A percentile compares a stretch with the other conserved stretches of the same genome.
Evolutionary conservation across 2,329 filamentous ascomycete genomes (phyloP).

Genomic region (Ambrosiella beaveri): DNA sequence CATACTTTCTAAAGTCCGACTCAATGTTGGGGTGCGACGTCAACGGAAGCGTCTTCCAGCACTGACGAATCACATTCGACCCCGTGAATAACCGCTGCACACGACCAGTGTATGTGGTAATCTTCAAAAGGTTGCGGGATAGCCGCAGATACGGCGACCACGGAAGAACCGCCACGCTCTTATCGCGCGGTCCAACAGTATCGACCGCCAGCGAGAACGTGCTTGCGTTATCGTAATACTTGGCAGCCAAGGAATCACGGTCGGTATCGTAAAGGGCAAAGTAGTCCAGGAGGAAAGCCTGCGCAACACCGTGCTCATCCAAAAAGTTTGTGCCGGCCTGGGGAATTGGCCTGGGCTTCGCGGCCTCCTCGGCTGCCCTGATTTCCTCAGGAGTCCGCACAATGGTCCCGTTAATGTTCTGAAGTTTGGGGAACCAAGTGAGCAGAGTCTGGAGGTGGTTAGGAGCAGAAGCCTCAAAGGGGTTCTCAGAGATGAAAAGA

Average conservation of each 20-base stretch:
- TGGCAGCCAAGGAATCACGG: slow-evolving; percentile 40
- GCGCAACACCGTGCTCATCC: slow-evolving; percentile 57
- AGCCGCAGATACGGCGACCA: slow-evolving; percentile 63
- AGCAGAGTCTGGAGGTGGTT: slow-evolving; percentile 51
- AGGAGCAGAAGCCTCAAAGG: slow-evolving; percentile 43
- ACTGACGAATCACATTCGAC: slow-evolving; percentile 42
- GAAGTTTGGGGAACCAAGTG: slow-evolving; percentile 68
- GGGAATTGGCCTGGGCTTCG: slow-evolving; percentile 41
- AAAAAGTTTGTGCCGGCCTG: slow-evolving; percentile 50
- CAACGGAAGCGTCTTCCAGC: slow-evolving; percentile 53
- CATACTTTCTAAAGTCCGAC: slow-evolving; percentile 52
- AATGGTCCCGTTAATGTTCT: slow-evolving; percentile 55
- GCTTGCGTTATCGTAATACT: slow-evolving; percentile 60
- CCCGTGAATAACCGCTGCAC: slow-evolving; percentile 52
- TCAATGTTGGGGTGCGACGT: slow-evolving; percentile 60
- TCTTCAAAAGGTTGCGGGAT: slow-evolving; percentile 60
- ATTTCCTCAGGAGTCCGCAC: slow-evolving; percentile 58
- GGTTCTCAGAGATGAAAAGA: slow-evolving; percentile 61
- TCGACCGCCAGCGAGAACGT: slow-evolving; percentile 63
- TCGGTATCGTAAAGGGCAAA: slow-evolving; percentile 58
- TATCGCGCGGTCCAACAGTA: slow-evolving; percentile 35
- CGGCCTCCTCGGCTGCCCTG: slow-evolving; percentile 32
- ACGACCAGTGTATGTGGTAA: slow-evolving; percentile 41
- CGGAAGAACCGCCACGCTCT: slow-evolving; percentile 28
- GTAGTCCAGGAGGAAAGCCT: slow-evolving; percentile 59